Percentiles rank a stretch among this genome's conserved stretches.
These are phyloP conservation scores for Picochlorum sp. DNA, from an alignment of 139 green algal species.

Conservation along the genomic window DNA sequence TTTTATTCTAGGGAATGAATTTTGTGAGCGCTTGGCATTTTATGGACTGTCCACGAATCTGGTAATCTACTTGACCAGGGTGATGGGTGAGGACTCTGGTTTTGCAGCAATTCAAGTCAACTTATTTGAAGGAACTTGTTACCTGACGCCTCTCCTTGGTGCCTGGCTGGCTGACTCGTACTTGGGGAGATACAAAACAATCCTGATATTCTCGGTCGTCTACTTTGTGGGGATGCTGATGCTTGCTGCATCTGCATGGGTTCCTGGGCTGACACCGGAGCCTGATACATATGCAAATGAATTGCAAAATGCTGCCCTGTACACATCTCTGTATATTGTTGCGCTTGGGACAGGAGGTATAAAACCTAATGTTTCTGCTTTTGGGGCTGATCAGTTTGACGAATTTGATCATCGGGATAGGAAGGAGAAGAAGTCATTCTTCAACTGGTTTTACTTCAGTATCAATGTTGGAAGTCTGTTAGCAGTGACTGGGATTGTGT, in stretches of 20 bases:
- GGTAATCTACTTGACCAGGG: constrained; percentile 74
- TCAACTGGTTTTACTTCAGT: constrained; percentile 97
- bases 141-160: constrained; percentile 85
- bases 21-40: constrained; percentile 83
- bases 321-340: constrained; percentile 66
- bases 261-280: constrained; percentile 41
- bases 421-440: constrained; percentile 82
- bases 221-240: constrained; percentile 79
- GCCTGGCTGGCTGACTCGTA: constrained; percentile 80
- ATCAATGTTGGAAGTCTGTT: constrained; percentile 88
- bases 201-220: constrained; percentile 83
- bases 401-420: constrained; percentile 54
- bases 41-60: constrained; percentile 86
- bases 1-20: constrained; percentile 85
- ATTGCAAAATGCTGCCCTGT: constrained; percentile 46
- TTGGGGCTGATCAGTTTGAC: constrained; percentile 97
- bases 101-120: constrained; percentile 66
- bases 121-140: constrained; percentile 87
- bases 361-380: constrained; percentile 94
- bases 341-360: constrained; percentile 91
- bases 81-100: constrained; percentile 66
- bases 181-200: constrained; percentile 92
- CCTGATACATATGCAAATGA: constrained; percentile 25
- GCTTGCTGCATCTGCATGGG: constrained; percentile 30
- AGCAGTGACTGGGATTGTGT: constrained; percentile 54